phyloP scores from a whole-genome alignment of 257 asterid genomes.

The Fraxinus excelsior region DNA sequence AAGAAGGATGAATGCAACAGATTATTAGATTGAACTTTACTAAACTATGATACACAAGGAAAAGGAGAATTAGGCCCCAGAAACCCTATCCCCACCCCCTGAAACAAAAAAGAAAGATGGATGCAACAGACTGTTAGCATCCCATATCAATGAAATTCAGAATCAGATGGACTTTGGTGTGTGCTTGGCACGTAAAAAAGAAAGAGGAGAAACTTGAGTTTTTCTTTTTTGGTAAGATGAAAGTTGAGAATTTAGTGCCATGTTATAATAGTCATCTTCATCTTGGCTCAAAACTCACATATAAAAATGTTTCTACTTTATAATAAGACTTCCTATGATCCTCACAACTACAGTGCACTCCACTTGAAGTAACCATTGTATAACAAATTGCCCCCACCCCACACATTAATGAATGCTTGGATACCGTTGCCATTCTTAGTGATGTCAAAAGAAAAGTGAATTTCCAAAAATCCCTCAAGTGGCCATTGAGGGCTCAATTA shows the following conservation, averaged over 20 bases:
- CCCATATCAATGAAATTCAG: neutral
- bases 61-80: no score
- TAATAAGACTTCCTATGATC: neutral
- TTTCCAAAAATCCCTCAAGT: neutral
- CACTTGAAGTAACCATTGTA: neutral
- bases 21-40: no score
- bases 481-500: neutral
- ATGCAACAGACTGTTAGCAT: neutral
- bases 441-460: neutral
- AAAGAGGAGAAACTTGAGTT: neutral
- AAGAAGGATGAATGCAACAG: neutral
- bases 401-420: neutral
- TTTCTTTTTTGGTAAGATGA: neutral
- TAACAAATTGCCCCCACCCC: neutral
- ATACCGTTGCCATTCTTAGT: neutral
- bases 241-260: no score
- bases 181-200: conserved; percentile 5
- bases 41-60: no score
- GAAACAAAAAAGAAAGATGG: no score
- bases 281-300: no score
- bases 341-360: neutral
- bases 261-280: no score
- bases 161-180: neutral
- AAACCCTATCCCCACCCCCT: no score
- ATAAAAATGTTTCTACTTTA: neutral